Conservation (phyloP, 2,329 filamentous ascomycete species). For the Byssoonygena ceratinophila region DNA sequence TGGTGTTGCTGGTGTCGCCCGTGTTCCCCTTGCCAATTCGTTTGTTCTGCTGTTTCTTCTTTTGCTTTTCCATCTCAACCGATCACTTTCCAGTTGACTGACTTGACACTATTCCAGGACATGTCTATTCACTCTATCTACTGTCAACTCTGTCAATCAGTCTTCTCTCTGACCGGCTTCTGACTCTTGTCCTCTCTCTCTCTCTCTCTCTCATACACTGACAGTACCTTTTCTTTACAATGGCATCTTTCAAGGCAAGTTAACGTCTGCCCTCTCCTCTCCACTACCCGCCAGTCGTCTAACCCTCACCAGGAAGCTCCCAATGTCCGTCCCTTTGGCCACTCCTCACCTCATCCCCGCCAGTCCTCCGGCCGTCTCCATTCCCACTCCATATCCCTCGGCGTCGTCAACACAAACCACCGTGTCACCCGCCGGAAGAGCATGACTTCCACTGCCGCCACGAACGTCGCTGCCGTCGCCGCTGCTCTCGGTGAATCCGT, state of each 20-base stretch:
- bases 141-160: too few species aligned
- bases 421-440: constrained; percentile 90
- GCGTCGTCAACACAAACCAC: constrained; percentile 67
- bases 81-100: too few species aligned
- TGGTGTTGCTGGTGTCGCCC: background rate
- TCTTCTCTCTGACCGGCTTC: too few species aligned
- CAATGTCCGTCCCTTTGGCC: constrained; percentile 53
- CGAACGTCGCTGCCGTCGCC: constrained; percentile 47
- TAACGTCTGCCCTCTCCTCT: background rate
- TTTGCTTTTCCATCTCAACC: background rate
- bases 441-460: constrained; percentile 63
- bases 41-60: background rate
- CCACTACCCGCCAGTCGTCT: background rate
- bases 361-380: constrained; percentile 62
- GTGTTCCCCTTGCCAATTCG: background rate
- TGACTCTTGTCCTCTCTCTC: background rate
- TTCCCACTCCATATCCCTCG: constrained; percentile 62
- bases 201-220: background rate
- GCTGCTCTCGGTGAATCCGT: constrained; percentile 53
- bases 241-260: constrained; percentile 12
- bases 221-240: background rate
- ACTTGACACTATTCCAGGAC: too few species aligned
- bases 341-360: constrained; percentile 51
- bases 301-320: constrained; percentile 18
- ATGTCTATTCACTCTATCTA: too few species aligned